These are phyloP conservation scores for Pseudocercospora pini-densiflorae DNA, from an alignment of 2,329 filamentous ascomycete species.

Conservation along the genomic window DNA sequence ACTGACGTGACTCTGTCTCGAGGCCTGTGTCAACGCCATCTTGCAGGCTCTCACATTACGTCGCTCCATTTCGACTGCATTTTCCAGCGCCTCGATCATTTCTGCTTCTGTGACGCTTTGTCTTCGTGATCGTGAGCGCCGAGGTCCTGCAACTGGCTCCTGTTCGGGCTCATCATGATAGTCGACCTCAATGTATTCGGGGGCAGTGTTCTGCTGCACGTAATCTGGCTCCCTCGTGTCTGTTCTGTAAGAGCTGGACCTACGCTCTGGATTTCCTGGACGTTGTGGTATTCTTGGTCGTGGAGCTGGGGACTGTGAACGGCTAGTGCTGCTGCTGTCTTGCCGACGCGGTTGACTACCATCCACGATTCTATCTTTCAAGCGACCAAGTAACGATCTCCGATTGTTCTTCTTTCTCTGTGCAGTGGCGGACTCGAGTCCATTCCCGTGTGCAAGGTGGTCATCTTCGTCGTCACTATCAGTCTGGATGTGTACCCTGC, in stretches of 20 bases:
- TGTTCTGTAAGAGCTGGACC: constrained; percentile 18
- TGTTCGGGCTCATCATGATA: constrained; percentile 23
- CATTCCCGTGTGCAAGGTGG: constrained; percentile 28
- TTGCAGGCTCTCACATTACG: constrained; percentile 30
- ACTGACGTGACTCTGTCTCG: constrained; percentile 28
- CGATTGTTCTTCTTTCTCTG: constrained; percentile 5
- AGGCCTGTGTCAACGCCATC: constrained; percentile 33
- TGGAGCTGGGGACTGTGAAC: constrained; percentile 23
- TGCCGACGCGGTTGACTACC: constrained; percentile 21
- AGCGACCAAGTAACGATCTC: constrained; percentile 27
- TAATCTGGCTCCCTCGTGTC: constrained; percentile 19
- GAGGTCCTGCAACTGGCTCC: constrained; percentile 10
- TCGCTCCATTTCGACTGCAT: constrained; percentile 31
- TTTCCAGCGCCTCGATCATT: constrained; percentile 29
- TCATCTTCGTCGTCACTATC: constrained; percentile 28
- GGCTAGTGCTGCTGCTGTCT: constrained; percentile 19
- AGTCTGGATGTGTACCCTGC: constrained; percentile 17
- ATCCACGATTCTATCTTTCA: constrained; percentile 32
- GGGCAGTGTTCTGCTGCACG: constrained; percentile 5
- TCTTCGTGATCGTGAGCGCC: constrained; percentile 12
- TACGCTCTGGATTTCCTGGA: constrained; percentile 14
- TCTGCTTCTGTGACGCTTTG: constrained; percentile 18
- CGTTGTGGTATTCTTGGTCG: constrained; percentile 8
- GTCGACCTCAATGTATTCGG: constrained; percentile 27
- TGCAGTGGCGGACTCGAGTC: neutral